Evolutionary conservation across 371 early-diverging fungal genomes (phyloP).

Genomic region (Mucor racemosus): DNA sequence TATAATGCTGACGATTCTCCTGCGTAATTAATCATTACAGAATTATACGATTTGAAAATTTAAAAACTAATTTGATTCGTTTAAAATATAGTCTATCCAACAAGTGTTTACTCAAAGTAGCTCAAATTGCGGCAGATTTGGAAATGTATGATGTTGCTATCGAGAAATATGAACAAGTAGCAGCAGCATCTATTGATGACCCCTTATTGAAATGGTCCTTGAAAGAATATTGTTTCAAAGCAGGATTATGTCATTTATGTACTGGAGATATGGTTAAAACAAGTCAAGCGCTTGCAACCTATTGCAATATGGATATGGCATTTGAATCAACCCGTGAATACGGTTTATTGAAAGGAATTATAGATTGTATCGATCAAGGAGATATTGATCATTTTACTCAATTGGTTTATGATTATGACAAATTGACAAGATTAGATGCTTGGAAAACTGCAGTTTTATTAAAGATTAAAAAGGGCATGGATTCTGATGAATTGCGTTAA

Average conservation of each 20-base stretch:
- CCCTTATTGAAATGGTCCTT: conserved; percentile 92
- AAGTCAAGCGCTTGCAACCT: conserved; percentile 44
- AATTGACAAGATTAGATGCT: conserved; percentile 86
- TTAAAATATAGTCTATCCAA: conserved; percentile 73
- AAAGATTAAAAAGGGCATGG: conserved; percentile 73
- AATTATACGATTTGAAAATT: not conserved
- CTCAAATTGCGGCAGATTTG: conserved; percentile 86
- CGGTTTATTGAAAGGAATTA: conserved; percentile 73
- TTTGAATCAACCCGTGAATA: conserved; percentile 88
- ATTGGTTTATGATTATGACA: conserved; percentile 83
- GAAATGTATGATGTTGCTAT: conserved; percentile 89
- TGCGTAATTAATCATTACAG: conserved; percentile 63
- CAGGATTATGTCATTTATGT: conserved; percentile 89
- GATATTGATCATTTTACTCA: conserved; percentile 87
- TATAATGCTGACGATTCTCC: conserved; percentile 89
- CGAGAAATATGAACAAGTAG: conserved; percentile 87
- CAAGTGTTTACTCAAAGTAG: conserved; percentile 90
- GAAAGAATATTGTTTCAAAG: conserved; percentile 94
- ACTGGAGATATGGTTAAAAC: conserved; percentile 60
- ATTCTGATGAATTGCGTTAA: conserved; percentile 47
- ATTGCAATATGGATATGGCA: conserved; percentile 75
- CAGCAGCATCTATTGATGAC: conserved; percentile 82
- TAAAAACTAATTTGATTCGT: not conserved
- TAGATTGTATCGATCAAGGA: conserved; percentile 76
- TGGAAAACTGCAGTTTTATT: conserved; percentile 96